Evolutionary conservation across 2,329 filamentous ascomycete genomes (phyloP), one percentile per base, ranked within the genome.

Genomic region (Botryotinia convoluta): DNA sequence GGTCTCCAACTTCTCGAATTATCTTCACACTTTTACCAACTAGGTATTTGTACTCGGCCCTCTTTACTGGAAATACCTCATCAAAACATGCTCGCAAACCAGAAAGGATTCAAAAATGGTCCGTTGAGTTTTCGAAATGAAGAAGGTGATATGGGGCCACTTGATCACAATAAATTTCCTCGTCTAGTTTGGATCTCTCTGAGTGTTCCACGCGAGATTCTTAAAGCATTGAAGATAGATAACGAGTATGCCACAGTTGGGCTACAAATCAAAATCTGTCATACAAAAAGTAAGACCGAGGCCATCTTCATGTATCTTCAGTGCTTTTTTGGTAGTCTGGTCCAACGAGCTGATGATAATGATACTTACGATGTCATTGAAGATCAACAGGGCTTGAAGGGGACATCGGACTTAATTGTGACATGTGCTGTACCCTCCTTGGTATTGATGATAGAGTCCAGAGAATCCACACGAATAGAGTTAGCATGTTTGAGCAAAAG

Each of bases 111-210:
- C 20, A 48, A 35, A 35, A 2, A 44, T n/a, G 26, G n/a, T 9
- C 32, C 44, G 22, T 18, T 63, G 6, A 45, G 60, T 26, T 20
- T 12, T 7, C 44, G 0, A 35, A 16, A 29, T 64, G 9, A 8
- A 64, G 16, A 42, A 12, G 18, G 1, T n/a, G 16, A 26, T 18
- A 26, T 32, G 22, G 60, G 45, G 1, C 5, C 72, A 8, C 29
- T 59, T 8, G 48, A 29, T 9, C 74, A 72, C 57, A 44, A 72
- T 20, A 18, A 69, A n/a, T 44, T 73, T 9, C 74, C 75, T 3
- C 5, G 35, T 4, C 48, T 74, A 2, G 37, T 75, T 0, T 75
- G 75, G 57, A 37, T 73, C 14, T 73, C 71, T 37, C 45, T 75
- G 39, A 71, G 37, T 9, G 64, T 76, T 22, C 67, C 75, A 16